phyloP scores from a whole-genome alignment of 2,329 filamentous ascomycete genomes.

The Aspergillus ochraceoroseus region DNA sequence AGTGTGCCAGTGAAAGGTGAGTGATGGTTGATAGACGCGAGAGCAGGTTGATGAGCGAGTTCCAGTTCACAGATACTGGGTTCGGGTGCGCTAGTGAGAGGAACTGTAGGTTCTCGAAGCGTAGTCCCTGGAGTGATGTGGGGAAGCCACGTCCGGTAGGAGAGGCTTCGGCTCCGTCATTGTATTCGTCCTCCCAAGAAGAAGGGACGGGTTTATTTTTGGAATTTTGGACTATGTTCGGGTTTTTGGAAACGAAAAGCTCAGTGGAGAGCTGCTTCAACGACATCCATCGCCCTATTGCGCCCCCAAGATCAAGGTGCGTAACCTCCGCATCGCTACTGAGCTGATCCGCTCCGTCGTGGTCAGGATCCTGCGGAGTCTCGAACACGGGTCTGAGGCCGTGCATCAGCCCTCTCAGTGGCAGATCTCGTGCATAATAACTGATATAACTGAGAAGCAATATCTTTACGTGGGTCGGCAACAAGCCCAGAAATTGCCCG shows the following conservation, averaged over 20 bases:
- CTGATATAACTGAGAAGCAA: constrained; percentile 54
- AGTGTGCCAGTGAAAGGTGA: constrained; percentile 59
- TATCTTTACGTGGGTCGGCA: constrained; percentile 51
- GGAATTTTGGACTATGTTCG: constrained; percentile 4
- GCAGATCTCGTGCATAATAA: constrained; percentile 44
- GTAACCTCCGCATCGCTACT: constrained; percentile 41
- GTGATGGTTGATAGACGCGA: constrained; percentile 54
- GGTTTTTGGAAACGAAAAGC: constrained; percentile 31
- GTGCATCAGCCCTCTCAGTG: constrained; percentile 37
- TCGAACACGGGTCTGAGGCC: constrained; percentile 51
- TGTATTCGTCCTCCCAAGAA: constrained; percentile 41
- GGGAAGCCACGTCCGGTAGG: constrained; percentile 13
- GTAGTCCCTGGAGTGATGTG: constrained; percentile 27
- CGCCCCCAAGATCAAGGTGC: constrained; percentile 51
- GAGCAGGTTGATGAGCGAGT: constrained; percentile 51
- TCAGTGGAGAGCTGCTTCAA: constrained; percentile 47
- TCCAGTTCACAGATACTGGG: constrained; percentile 49
- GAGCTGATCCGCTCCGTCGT: constrained; percentile 20
- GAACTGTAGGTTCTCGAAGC: constrained; percentile 53
- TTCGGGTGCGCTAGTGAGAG: constrained; percentile 54
- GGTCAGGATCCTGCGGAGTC: constrained; percentile 13
- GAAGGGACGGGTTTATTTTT: constrained; percentile 26
- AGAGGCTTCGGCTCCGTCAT: constrained; percentile 9
- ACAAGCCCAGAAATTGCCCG: constrained; percentile 49
- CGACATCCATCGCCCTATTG: constrained; percentile 48